Percentiles rank a stretch among this genome's conserved stretches.
Conservation (phyloP, 768 basidiomycete genomes). For the Cyclocybe cylindracea region DNA sequence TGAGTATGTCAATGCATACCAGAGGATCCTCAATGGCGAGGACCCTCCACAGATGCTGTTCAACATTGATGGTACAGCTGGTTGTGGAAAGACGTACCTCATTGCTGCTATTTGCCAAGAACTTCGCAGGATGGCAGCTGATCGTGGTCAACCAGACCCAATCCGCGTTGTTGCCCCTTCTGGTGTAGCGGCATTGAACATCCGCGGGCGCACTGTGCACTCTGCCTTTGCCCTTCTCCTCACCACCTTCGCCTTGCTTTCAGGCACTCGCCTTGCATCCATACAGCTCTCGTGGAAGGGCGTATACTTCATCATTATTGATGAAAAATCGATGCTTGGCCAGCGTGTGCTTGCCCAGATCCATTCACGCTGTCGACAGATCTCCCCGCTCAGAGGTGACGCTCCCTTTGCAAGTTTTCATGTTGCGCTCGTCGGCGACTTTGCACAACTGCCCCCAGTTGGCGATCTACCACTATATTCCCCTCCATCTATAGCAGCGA, state of each 20-base stretch:
- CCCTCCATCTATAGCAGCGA: background rate
- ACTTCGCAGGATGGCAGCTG: conserved; percentile 12
- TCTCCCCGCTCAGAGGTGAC: conserved; percentile 10
- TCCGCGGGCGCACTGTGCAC: too few relatives aligned
- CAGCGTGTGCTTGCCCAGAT: conserved; percentile 12
- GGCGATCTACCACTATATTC: conserved; percentile 21
- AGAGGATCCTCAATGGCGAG: too few relatives aligned
- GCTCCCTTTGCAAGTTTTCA: conserved; percentile 18
- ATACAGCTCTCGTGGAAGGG: conserved; percentile 18
- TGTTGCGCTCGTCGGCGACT: conserved; percentile 25
- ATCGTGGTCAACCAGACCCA: conserved; percentile 17
- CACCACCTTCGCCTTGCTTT: too few relatives aligned
- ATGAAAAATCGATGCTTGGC: conserved; percentile 30
- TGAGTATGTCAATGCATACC: too few relatives aligned
- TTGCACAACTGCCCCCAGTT: conserved; percentile 28
- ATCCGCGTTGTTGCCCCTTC: conserved; percentile 21
- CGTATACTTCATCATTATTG: conserved; percentile 18
- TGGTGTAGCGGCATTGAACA: conserved; percentile 26
- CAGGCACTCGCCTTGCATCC: background rate
- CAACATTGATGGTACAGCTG: conserved; percentile 29
- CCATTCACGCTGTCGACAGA: conserved; percentile 17
- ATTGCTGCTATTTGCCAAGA: conserved; percentile 24
- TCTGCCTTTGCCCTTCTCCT: too few relatives aligned
- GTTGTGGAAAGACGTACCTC: conserved; percentile 25
- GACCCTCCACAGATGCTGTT: conserved; percentile 4